Evolutionary conservation across 257 asterid species (phyloP).

Genomic region (Solanum dulcamara): DNA sequence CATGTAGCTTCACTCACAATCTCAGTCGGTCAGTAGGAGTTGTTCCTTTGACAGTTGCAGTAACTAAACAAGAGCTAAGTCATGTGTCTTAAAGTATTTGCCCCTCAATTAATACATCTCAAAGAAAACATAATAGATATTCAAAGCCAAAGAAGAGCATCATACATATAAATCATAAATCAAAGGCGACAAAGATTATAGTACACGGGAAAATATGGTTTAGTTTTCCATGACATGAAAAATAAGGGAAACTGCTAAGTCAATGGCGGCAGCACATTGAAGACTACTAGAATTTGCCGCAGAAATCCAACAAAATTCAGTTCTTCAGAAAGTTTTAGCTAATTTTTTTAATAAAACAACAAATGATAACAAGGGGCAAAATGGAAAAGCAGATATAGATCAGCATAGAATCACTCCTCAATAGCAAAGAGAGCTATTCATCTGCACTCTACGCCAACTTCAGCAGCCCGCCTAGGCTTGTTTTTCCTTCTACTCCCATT

Average conservation of each 20-base stretch:
- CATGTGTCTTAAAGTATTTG: not conserved
- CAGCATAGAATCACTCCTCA: not conserved
- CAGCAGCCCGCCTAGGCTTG: conserved; percentile 91
- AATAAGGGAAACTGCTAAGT: not conserved
- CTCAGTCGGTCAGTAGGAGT: not conserved
- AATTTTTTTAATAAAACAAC: not conserved
- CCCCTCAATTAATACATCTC: not conserved
- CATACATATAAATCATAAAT: not conserved
- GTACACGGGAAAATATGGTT: not conserved
- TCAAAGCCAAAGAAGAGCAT: not conserved
- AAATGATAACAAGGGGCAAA: not conserved
- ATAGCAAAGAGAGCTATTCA: conserved; percentile 10
- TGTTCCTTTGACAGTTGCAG: not conserved
- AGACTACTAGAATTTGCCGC: not conserved
- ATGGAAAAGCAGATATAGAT: not conserved
- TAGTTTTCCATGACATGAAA: not conserved
- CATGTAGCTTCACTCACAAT: not conserved
- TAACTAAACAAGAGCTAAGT: not conserved
- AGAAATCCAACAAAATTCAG: not conserved
- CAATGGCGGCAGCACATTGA: not conserved
- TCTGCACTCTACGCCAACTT: conserved; percentile 79
- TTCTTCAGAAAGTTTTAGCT: not conserved
- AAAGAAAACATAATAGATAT: not conserved
- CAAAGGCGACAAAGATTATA: not conserved
- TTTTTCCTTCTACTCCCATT: conserved; percentile 73